A percentile compares a stretch with the other conserved stretches of the same genome.
Evolutionary conservation across 1,284 basidiomycete species (phyloP).

Genomic region (Trametes sp.): DNA sequence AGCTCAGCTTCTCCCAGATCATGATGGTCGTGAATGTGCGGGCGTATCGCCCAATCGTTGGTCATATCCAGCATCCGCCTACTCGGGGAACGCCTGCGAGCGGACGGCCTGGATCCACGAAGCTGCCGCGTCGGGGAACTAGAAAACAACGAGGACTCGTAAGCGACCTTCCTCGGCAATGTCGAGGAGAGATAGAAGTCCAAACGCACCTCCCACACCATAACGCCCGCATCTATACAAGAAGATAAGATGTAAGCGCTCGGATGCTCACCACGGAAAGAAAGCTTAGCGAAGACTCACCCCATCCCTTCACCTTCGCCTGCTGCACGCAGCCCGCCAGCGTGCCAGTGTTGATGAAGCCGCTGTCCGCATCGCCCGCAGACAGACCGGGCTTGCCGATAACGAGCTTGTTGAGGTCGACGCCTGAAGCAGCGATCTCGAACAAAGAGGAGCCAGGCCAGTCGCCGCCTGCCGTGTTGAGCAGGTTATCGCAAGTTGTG

Average conservation of each 20-base stretch:
- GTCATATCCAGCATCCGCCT: background rate
- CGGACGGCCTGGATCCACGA: conserved; percentile 59
- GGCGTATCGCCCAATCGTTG: background rate
- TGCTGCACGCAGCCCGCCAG: conserved; percentile 62
- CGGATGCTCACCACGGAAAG: conserved; percentile 1
- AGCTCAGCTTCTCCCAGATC: conserved; percentile 13
- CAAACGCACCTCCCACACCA: conserved; percentile 43
- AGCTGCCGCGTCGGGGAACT: conserved; percentile 54
- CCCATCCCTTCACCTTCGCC: conserved; percentile 65
- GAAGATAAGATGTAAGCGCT: conserved; percentile 2
- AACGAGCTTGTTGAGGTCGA: conserved; percentile 57
- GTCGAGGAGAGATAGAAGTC: background rate
- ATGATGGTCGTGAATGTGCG: background rate
- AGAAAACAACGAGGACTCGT: conserved; percentile 20
- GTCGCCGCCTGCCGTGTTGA: conserved; percentile 57
- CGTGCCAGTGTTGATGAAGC: conserved; percentile 59
- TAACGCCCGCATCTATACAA: conserved; percentile 59
- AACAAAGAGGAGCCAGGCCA: conserved; percentile 64
- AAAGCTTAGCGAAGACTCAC: conserved; percentile 44
- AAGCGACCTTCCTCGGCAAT: conserved; percentile 5
- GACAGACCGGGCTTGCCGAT: conserved; percentile 69
- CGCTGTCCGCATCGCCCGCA: conserved; percentile 59
- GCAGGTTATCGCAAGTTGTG: conserved; percentile 61
- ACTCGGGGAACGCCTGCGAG: conserved; percentile 49
- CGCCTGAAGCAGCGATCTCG: conserved; percentile 65